Base-by-base conservation (phyloP, 495 filamentous ascomycete species). In the Cercophora samala region DNA sequence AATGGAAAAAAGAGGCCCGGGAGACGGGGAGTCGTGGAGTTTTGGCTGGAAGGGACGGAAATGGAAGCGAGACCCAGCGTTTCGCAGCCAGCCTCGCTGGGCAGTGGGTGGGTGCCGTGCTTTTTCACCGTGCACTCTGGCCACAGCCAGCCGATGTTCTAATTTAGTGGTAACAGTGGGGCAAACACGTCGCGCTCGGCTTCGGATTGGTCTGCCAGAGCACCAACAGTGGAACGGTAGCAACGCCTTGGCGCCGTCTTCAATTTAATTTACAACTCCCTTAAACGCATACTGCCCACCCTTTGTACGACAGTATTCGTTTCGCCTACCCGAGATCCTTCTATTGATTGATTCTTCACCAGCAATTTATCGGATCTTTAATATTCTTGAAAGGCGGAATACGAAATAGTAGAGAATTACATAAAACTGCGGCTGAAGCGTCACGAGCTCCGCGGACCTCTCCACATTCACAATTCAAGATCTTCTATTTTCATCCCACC, bases 101-200 rank as follows among this genome's bases (percentile, higher is more conserved):
- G 22, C 17, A 13, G 58, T 60, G 23, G 58, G 4, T n/a, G n/a
- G n/a, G n/a, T n/a, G n/a, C n/a, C n/a, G n/a, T 60, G 37, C 37
- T 13, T 13, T 46, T 46, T 46, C 37, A 46, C 37, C 37, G 26
- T 29, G 26, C 26, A 46, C 37, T 46, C 37, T 46, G 37, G 37
- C 37, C 37, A 46, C 37, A 46, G 37, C 37, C 37, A 13, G 58
- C 22, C 6, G 23, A 18, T 23, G 24, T 8, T 21, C 58, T 23
- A 60, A 25, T 60, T 60, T 60, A 29, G 58, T 3, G 58, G 58
- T 26, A 18, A 25, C 13, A 60, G 58, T 60, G 58, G 58, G 24
- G 58, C 58, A 60, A 22, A 6, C 58, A 60, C 0, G 26, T 23
- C 58, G 58, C 58, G 58, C 23, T 60, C 58, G 23, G 22, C 17